A percentile compares a stretch with the other conserved stretches of the same genome.
Evolutionary conservation across 2,329 filamentous ascomycete genomes (phyloP).

Genomic region (Spiromastix sp.): DNA sequence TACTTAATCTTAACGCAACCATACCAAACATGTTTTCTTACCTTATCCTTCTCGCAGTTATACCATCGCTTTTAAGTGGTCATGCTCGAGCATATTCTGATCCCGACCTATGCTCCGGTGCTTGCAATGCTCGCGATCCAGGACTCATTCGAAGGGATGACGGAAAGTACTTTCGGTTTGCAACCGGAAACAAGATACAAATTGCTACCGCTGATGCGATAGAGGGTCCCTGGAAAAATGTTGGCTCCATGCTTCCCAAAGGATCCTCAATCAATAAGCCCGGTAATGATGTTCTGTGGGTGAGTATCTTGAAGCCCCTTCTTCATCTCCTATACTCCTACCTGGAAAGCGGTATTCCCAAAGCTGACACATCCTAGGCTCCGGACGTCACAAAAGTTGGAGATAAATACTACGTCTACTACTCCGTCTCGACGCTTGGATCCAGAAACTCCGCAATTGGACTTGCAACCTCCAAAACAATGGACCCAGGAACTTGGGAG

Average conservation of each 20-base stretch:
- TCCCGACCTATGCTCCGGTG: neutral
- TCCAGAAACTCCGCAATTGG: slow-evolving; percentile 54
- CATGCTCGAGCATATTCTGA: neutral
- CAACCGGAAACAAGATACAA: slow-evolving; percentile 34
- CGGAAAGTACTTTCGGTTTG: slow-evolving; percentile 39
- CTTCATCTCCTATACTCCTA: no score
- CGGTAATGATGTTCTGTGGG: slow-evolving; percentile 23
- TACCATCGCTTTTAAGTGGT: no score
- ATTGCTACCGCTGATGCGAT: slow-evolving; percentile 33
- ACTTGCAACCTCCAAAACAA: slow-evolving; percentile 37
- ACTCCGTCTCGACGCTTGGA: slow-evolving; percentile 52
- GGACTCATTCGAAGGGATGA: neutral
- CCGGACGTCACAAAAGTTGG: slow-evolving; percentile 53
- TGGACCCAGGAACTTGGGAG: slow-evolving; percentile 27
- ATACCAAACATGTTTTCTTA: no score
- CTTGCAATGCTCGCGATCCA: slow-evolving; percentile 3
- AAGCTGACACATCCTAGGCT: no score
- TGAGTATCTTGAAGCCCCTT: no score
- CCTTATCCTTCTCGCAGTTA: no score
- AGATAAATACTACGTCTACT: slow-evolving; percentile 54
- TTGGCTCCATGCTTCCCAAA: slow-evolving; percentile 29
- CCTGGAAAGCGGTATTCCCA: no score
- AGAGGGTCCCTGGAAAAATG: slow-evolving; percentile 35
- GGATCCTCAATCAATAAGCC: slow-evolving; percentile 26
- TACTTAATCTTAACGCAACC: no score